These are phyloP conservation scores for Aspergillus oerlinghausenensis DNA, from an alignment of 2,329 filamentous ascomycete genomes.

Conservation along the genomic window DNA sequence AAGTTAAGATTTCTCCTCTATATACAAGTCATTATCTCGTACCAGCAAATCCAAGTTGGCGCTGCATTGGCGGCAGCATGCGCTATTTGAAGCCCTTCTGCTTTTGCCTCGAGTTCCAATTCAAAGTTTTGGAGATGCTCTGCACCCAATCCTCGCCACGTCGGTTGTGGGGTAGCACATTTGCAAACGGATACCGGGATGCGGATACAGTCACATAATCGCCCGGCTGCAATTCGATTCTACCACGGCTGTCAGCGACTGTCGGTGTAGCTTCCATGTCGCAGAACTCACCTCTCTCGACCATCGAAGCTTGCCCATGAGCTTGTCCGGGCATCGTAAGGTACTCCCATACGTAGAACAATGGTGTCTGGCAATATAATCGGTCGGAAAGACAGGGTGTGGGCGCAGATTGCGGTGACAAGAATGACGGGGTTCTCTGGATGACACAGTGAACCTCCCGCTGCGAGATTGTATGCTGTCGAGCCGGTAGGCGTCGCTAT, in stretches of 20 bases:
- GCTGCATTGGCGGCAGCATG: not conserved
- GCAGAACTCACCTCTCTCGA: constrained; percentile 59
- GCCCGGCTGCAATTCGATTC: constrained; percentile 45
- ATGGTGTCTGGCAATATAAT: constrained; percentile 96
- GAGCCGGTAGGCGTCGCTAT: constrained; percentile 92
- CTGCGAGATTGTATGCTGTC: constrained; percentile 92
- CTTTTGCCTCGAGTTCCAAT: constrained; percentile 48
- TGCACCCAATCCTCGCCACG: constrained; percentile 48
- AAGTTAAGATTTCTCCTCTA: not conserved
- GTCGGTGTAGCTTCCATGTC: not conserved
- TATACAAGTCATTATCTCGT: not conserved
- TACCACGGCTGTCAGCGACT: constrained; percentile 18
- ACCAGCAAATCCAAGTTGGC: not conserved
- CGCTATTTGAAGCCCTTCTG: constrained; percentile 37
- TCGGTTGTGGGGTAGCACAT: constrained; percentile 41
- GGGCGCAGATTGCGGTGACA: constrained; percentile 88
- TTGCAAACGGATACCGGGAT: constrained; percentile 49
- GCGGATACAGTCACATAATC: constrained; percentile 52
- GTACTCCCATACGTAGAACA: constrained; percentile 87
- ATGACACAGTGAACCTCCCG: constrained; percentile 91
- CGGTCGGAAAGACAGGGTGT: constrained; percentile 92
- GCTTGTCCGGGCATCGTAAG: constrained; percentile 81
- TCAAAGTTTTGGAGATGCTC: constrained; percentile 47
- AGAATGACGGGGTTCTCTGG: constrained; percentile 96
- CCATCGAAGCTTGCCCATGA: constrained; percentile 99